Base-by-base conservation (phyloP, 768 basidiomycete species). In the Strobilomyces echinocephalus region DNA sequence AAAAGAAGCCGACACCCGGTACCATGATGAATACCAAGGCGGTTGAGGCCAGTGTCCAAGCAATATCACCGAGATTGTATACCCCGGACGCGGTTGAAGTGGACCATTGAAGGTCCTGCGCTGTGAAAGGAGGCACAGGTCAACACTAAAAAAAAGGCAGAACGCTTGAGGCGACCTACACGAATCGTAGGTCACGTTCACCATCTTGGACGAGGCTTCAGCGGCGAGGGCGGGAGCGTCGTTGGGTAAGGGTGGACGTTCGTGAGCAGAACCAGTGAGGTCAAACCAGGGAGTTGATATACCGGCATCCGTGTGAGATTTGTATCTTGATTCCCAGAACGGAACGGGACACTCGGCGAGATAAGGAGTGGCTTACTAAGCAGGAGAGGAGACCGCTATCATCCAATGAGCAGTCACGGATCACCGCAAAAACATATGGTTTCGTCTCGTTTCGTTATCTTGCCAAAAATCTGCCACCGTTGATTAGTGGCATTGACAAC, bases 21-120 rank as follows among this genome's bases (percentile, higher is more conserved):
- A 90, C 81, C 88, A 91, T 91, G 57, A 91, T 75, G 78, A 79
- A 92, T 34, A 92, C 91, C 56, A 93, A 76, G 26, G 91, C 93
- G 16, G 82, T 92, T 26, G 83, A 82, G 4, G 81, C 69, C 50
- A 94, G 73, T 39, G 83, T 73, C 86, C 84, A 87, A 7, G 84
- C 79, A 44, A 86, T 81, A 67, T 87, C 81, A 53, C 85, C 85
- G 42, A 83, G 73, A 64, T 81, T 77, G 73, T 80, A 83, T 31
- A 77, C 69, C 20, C 62, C 63, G 8, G 67, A 59, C 1, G 8
- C 24, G 5, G 50, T 52, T 36, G 55, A 55, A 49, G 65, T 61
- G 48, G 58, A 60, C 60, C 60, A 72, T 15, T 63, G 11, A n/a
- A 79, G 62, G 54, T 74, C 72, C 9, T 70, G 73, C 31, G 78